These are phyloP conservation scores for Fraxinus ornus DNA, from an alignment of 305 asterid genomes.

Conservation along the genomic window DNA sequence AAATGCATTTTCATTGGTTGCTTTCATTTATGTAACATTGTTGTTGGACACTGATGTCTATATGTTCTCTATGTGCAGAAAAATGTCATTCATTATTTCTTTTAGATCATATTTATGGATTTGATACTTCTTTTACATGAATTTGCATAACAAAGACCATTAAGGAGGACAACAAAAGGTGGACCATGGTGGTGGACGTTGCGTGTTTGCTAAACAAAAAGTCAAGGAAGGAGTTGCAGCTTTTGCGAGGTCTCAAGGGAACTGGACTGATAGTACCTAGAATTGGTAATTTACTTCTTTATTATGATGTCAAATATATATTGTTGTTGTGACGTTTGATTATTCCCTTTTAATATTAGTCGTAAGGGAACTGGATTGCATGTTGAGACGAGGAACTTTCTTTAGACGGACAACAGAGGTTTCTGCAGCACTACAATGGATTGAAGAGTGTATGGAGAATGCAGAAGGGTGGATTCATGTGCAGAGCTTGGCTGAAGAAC, in stretches of 20 bases:
- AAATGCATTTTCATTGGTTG: neutral
- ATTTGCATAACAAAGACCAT: constrained; percentile 35
- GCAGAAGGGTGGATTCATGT: constrained; percentile 69
- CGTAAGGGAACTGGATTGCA: constrained; percentile 73
- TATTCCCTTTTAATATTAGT: constrained; percentile 38
- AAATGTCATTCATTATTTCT: neutral
- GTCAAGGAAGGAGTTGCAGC: constrained; percentile 71
- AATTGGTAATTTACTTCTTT: constrained; percentile 46
- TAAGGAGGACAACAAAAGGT: constrained; percentile 37
- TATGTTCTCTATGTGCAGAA: neutral
- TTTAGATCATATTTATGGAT: neutral
- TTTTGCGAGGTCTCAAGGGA: constrained; percentile 66
- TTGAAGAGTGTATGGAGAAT: constrained; percentile 62
- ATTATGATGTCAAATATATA: neutral
- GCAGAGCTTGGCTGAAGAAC: constrained; percentile 67
- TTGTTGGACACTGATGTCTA: neutral
- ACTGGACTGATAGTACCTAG: constrained; percentile 68
- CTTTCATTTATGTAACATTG: neutral
- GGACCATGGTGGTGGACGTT: constrained; percentile 72
- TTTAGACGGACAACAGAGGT: constrained; percentile 59
- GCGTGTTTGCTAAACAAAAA: constrained; percentile 56
- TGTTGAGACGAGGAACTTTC: constrained; percentile 50
- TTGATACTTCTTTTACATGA: neutral
- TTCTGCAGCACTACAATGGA: constrained; percentile 68
- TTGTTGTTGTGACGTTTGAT: neutral